These are phyloP conservation scores for Luzula sylvatica DNA, from an alignment of 176 grass and related monocot species.

Conservation along the genomic window DNA sequence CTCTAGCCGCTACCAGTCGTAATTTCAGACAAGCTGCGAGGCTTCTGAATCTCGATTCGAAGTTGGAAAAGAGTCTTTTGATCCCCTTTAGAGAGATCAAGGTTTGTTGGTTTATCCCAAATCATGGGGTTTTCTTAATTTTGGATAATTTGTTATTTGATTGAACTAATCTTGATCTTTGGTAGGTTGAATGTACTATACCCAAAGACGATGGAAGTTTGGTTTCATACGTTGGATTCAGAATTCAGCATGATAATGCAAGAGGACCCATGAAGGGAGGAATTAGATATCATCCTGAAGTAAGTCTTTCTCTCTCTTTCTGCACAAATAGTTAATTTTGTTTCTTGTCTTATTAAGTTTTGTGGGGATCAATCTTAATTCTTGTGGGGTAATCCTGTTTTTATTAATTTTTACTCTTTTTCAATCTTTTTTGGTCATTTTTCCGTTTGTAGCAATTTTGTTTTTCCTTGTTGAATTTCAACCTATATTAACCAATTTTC, in stretches of 20 bases:
- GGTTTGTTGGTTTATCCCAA: slow-evolving; percentile 6
- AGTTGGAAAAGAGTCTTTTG: slow-evolving; percentile 74
- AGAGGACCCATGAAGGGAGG: slow-evolving; percentile 98
- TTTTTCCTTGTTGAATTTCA: too few species aligned
- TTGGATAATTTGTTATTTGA: neutral
- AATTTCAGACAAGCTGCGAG: slow-evolving; percentile 63
- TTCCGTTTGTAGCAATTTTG: too few species aligned
- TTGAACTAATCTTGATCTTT: neutral
- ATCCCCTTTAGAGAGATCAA: slow-evolving; percentile 90
- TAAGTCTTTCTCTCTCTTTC: slow-evolving; percentile 13
- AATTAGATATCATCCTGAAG: slow-evolving; percentile 88
- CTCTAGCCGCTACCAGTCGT: slow-evolving; percentile 75
- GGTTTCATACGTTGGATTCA: slow-evolving; percentile 74
- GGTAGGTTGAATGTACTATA: slow-evolving; percentile 94
- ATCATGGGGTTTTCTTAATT: neutral
- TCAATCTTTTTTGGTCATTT: too few species aligned
- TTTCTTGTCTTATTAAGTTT: too few species aligned
- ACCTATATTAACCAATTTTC: too few species aligned
- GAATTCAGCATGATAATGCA: slow-evolving; percentile 94
- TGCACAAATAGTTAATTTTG: neutral
- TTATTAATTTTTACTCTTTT: too few species aligned
- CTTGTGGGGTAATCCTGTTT: too few species aligned
- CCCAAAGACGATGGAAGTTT: slow-evolving; percentile 89
- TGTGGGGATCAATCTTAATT: too few species aligned
- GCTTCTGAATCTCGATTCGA: slow-evolving; percentile 75